Base-by-base conservation (phyloP, 208 protist genomes). In the Acanthamoeba sp. region DNA sequence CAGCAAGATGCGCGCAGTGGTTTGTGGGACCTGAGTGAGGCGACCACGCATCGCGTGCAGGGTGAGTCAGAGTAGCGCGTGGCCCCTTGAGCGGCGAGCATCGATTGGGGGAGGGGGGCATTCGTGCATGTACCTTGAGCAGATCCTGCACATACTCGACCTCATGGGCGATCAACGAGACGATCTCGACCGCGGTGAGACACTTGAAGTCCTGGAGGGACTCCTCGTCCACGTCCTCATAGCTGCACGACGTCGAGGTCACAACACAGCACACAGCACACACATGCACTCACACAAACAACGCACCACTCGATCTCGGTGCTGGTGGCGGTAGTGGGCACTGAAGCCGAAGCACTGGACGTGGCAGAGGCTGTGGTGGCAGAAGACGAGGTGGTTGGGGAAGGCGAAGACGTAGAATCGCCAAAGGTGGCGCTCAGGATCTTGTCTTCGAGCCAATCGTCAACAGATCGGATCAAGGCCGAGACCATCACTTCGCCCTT, bases 111-210 rank as follows among this genome's bases (percentile, higher is more conserved):
- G n/a, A n/a, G n/a, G n/a, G n/a, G n/a, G n/a, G n/a, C n/a, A n/a
- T n/a, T n/a, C n/a, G n/a, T n/a, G n/a, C n/a, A n/a, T n/a, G n/a
- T n/a, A 88, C 50, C 80, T 88, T 88, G 80, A 88, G 80, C 22
- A 88, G n/a, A 32, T 88, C 80, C 50, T 88, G 80, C 20, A 88
- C 80, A 36, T 88, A 52, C 20, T 38, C 22, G 9, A 88, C 80
- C 29, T 88, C 80, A 34, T 88, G 29, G 40, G 12, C 38, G 48
- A 88, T 88, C 16, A 88, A n/a, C 9, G 80, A 62, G 10, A 88
- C n/a, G 45, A 88, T 62, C 42, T 88, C 45, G 18, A 34, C 6
- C 14, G 80, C 45, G 40, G 80, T 62, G 50, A 88, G 22, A 27
- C 80, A 88, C 50, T 88, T 62, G 80, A 64, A 88, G 80, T 88